Evolutionary conservation across 2,329 filamentous ascomycete genomes (phyloP).

Genomic region (Penicillium carneum): DNA sequence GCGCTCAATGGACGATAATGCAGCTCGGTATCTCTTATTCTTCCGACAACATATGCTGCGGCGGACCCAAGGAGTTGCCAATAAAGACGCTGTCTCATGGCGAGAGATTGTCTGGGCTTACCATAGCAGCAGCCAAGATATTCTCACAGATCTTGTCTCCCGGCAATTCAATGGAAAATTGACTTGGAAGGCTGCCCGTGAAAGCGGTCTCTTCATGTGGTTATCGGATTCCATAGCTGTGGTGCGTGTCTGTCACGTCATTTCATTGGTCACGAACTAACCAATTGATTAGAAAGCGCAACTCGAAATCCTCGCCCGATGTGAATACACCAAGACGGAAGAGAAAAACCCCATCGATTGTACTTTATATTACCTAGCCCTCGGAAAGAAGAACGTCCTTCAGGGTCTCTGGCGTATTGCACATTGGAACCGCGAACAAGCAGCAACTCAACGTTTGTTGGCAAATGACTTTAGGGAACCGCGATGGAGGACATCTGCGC

Average conservation of each 20-base stretch:
- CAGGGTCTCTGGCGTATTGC: slow-evolving; percentile 95
- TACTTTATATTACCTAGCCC: slow-evolving; percentile 86
- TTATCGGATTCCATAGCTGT: slow-evolving; percentile 77
- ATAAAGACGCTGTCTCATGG: slow-evolving; percentile 68
- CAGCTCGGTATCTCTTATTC: slow-evolving; percentile 84
- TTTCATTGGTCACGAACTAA: not conserved
- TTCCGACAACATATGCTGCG: slow-evolving; percentile 81
- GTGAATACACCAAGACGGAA: slow-evolving; percentile 88
- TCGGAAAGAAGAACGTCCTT: slow-evolving; percentile 88
- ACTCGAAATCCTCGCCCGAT: slow-evolving; percentile 88
- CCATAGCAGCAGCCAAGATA: slow-evolving; percentile 73
- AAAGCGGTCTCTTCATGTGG: slow-evolving; percentile 96
- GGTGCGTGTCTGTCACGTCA: slow-evolving; percentile 59
- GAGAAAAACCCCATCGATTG: slow-evolving; percentile 90
- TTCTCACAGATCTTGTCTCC: slow-evolving; percentile 82
- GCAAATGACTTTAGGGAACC: slow-evolving; percentile 89
- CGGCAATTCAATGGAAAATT: slow-evolving; percentile 80
- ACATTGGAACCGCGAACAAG: slow-evolving; percentile 84
- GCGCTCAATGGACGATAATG: slow-evolving; percentile 88
- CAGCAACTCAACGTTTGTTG: slow-evolving; percentile 77
- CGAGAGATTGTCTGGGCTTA: slow-evolving; percentile 58
- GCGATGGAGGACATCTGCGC: slow-evolving; percentile 84
- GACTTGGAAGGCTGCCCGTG: slow-evolving; percentile 82
- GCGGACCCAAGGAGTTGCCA: slow-evolving; percentile 66
- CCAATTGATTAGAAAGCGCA: slow-evolving; percentile 66